Evolutionary conservation across 352 stramenopile species (phyloP), one percentile per base, ranked within the genome.

Genomic region (Blastocystis hominis): DNA sequence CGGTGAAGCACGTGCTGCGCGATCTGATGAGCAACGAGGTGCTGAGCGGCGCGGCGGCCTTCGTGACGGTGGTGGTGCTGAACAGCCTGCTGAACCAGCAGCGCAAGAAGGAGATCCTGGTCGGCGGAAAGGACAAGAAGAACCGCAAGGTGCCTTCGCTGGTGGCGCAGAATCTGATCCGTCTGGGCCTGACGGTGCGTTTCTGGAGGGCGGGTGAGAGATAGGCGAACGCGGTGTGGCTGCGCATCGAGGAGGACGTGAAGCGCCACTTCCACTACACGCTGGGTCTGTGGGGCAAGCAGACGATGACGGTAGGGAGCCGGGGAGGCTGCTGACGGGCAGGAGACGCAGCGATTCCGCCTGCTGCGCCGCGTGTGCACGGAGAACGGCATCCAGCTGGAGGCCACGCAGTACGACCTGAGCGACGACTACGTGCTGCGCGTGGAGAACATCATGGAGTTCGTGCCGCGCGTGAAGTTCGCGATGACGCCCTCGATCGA

Each of bases 401-500:
- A 86, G 53, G 76, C 76, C 13, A 24, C 36, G 40, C 6, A 36
- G 7, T 86, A 86, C 40, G 20, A 86, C 53, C 56, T 86, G 24
- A 10, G 38, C 10, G 63, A 76, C 36, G 36, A 46, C 36, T 68
- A 86, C 34, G 76, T 47, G 1, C n/a, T 86, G 13, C 59, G 59
- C 53, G 59, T 76, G 40, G 76, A 86, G 63, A 76, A 86, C 40
- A 46, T 86, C 30, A 36, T 86, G 59, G 59, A 72, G 59, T 86
- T 86, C 53, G 63, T 86, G 24, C 76, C 76, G 24, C 20, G 13
- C 13, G 40, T 86, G 42, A 86, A 86, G 54, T 76, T 70, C 61
- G 76, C 76, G 3, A 70, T 46, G 24, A 86, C 76, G 10, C 76
- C 76, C 5, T 75, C 24, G 30, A 54, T 86, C 30, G 59, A 72